Base-by-base conservation (phyloP, 192 early-diverging fungal genomes). In the Helicostylum pulchrum region DNA sequence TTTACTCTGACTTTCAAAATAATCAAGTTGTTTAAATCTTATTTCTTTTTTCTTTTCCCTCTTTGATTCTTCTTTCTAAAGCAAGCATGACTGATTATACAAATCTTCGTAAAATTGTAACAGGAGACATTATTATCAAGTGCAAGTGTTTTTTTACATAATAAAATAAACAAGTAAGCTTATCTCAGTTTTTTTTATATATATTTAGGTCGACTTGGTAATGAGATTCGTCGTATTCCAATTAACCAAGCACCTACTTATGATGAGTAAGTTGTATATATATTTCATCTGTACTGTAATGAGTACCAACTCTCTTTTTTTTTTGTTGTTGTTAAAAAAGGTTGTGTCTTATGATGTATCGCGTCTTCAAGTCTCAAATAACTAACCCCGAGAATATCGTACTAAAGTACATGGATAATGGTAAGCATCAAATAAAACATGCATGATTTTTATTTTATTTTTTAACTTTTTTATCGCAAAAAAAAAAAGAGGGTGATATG, bases 161-260 rank as follows among this genome's bases (percentile, higher is more conserved):
- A 48, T 3, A 20, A 49, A 12, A 8, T 17, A 48, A 48, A 43
- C 32, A 57, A 55, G 34, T n/a, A 17, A 20, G 11, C 3, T 12
- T 52, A 10, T 30, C 14, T 50, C 12, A 44, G 15, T 26, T 64
- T 68, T 50, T 9, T 51, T 12, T 0, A 43, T 26, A n/a, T n/a
- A n/a, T 26, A 30, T 53, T 8, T 67, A 82, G 80, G 77, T 65
- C 77, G 69, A 64, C 76, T 68, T 52, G 66, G 64, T 9, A 73
- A 74, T 49, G 75, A 76, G 39, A 79, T 79, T 43, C 66, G 78
- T 19, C 67, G 77, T 21, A 70, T 82, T 20, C 67, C 78, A 4
- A 79, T 82, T 57, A 74, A 66, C 15, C 80, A 82, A 67, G 74
- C 66, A 9, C 80, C 80, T 6, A 76, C 80, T 2, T 77, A 71